Conservation (phyloP, 179 eudicot species). For the Dionaea muscipula region DNA sequence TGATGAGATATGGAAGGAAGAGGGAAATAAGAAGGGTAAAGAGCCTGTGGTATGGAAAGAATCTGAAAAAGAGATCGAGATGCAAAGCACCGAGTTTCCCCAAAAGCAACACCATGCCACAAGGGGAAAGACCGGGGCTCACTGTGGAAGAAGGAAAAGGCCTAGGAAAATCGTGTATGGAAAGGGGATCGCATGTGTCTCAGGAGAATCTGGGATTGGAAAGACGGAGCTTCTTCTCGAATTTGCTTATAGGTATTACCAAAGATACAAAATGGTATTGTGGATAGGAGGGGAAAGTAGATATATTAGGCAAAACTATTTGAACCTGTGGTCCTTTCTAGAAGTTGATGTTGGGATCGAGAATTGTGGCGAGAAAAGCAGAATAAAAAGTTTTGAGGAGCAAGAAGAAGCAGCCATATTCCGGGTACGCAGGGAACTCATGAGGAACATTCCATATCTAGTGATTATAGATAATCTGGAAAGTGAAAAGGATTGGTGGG, state of each 20-base stretch:
- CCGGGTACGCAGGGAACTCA: slow-evolving; percentile 76
- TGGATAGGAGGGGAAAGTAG: slow-evolving; percentile 97
- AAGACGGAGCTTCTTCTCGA: slow-evolving; percentile 92
- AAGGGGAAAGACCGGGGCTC: slow-evolving; percentile 33
- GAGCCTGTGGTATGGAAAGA: slow-evolving; percentile 83
- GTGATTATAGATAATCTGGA: slow-evolving; percentile 84
- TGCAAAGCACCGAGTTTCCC: slow-evolving; percentile 46
- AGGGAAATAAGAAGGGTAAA: slow-evolving; percentile 57
- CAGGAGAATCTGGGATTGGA: slow-evolving; percentile 91
- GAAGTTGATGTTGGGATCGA: slow-evolving; percentile 80
- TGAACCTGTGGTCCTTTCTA: slow-evolving; percentile 67
- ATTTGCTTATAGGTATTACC: slow-evolving; percentile 75
- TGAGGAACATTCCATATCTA: slow-evolving; percentile 79
- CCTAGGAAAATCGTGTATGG: slow-evolving; percentile 61
- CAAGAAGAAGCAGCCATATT: slow-evolving; percentile 81
- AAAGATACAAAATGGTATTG: slow-evolving; percentile 83
- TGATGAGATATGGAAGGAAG: slow-evolving; percentile 36
- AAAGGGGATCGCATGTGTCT: slow-evolving; percentile 75
- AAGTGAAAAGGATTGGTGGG: slow-evolving; percentile 98
- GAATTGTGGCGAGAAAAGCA: slow-evolving; percentile 46
- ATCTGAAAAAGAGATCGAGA: slow-evolving; percentile 86
- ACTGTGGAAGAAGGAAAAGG: slow-evolving; percentile 42
- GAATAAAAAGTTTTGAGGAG: slow-evolving; percentile 74
- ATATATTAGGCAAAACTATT: slow-evolving; percentile 81
- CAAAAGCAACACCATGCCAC: slow-evolving; percentile 19